Conservation (phyloP, 768 basidiomycete species). For the Mycena galopus region DNA sequence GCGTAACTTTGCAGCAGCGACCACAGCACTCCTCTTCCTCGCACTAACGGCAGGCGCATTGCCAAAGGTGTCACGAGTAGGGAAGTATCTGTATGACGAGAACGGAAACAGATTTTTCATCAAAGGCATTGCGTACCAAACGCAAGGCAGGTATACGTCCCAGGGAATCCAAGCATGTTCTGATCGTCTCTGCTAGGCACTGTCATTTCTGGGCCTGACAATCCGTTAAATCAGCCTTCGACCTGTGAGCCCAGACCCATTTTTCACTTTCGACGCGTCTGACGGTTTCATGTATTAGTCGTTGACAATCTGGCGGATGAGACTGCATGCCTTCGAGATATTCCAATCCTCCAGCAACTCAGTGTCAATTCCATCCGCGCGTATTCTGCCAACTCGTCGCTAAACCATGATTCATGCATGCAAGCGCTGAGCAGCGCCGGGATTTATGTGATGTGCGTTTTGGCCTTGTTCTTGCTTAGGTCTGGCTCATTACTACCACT, state of each 20-base stretch:
- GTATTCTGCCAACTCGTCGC: slow-evolving; percentile 85
- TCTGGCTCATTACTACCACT: slow-evolving; percentile 20
- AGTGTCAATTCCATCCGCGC: slow-evolving; percentile 87
- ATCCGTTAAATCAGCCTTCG: slow-evolving; percentile 31
- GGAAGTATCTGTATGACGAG: slow-evolving; percentile 85
- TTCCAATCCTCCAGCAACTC: slow-evolving; percentile 83
- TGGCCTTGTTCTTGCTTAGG: neutral
- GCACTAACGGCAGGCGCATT: slow-evolving; percentile 58
- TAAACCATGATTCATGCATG: slow-evolving; percentile 94
- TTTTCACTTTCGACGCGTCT: slow-evolving; percentile 63
- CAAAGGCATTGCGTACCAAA: slow-evolving; percentile 89
- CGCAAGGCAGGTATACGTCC: slow-evolving; percentile 67
- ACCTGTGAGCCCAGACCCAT: slow-evolving; percentile 32
- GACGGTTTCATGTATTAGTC: slow-evolving; percentile 50
- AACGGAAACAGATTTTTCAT: slow-evolving; percentile 88
- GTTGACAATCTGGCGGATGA: slow-evolving; percentile 82
- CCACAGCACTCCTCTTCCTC: neutral
- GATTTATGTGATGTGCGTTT: slow-evolving; percentile 89
- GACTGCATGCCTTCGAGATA: slow-evolving; percentile 79
- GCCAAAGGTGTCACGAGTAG: slow-evolving; percentile 74
- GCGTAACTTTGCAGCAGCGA: neutral
- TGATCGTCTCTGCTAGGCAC: slow-evolving; percentile 5
- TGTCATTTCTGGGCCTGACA: slow-evolving; percentile 16
- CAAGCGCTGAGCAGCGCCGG: slow-evolving; percentile 76
- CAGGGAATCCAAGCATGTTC: neutral